phyloP scores from a whole-genome alignment of 805 yeast species.

The Dipodascus albidus region DNA sequence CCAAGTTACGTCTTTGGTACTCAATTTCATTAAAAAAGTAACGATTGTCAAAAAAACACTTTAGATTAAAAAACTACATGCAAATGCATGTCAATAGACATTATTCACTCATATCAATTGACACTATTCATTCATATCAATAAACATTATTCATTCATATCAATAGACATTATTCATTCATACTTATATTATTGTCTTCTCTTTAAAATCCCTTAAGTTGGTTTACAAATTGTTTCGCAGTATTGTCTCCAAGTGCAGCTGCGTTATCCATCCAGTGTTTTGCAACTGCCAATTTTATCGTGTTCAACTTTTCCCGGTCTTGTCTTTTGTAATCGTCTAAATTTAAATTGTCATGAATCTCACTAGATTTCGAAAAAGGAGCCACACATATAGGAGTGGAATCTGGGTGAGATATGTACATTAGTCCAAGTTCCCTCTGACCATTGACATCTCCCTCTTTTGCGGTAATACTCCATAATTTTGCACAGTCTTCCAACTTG shows the following conservation, averaged over 20 bases:
- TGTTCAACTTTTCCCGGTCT: conserved; percentile 16
- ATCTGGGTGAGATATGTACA: conserved; percentile 21
- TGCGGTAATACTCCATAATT: conserved; percentile 20
- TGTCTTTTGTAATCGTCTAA: conserved; percentile 12
- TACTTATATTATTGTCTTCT: not conserved
- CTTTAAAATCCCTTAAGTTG: conserved; percentile 8
- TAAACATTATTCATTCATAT: not conserved
- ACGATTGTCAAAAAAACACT: not conserved
- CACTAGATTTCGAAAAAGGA: conserved; percentile 17
- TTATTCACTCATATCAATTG: no score
- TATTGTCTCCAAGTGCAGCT: conserved; percentile 18
- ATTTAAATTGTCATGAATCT: conserved; percentile 13
- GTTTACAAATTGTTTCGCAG: conserved; percentile 17
- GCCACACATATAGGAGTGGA: conserved; percentile 15
- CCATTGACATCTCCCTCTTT: conserved; percentile 19
- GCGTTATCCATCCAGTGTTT: conserved; percentile 22
- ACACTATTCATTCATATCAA: no score
- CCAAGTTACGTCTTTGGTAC: not conserved
- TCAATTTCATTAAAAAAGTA: no score
- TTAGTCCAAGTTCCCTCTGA: conserved; percentile 20
- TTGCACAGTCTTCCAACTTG: conserved; percentile 17
- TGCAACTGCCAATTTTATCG: conserved; percentile 20
- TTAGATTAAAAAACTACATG: not conserved
- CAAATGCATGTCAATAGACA: no score
- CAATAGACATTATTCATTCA: not conserved